Conservation (phyloP, 257 asterid genomes). For the Ehretia macrophylla region DNA sequence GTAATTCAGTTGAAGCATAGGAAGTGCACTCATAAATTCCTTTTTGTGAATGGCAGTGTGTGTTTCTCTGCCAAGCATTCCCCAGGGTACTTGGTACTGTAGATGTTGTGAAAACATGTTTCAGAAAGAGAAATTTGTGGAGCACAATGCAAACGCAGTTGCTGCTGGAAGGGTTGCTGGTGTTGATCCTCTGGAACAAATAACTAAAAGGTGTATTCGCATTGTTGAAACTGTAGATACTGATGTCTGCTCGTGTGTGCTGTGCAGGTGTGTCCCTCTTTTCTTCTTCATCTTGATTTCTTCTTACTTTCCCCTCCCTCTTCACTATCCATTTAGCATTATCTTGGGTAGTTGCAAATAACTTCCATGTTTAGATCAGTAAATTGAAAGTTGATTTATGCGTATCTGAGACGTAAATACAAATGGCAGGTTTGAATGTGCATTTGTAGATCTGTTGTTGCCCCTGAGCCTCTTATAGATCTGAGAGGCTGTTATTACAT, state of each 20-base stretch:
- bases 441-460: too few relatives aligned
- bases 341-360: not conserved
- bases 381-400: too few relatives aligned
- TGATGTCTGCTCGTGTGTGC: constrained; percentile 69
- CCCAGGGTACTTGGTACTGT: constrained; percentile 75
- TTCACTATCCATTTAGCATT: not conserved
- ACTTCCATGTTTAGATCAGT: too few relatives aligned
- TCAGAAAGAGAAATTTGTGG: constrained; percentile 51
- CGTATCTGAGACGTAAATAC: too few relatives aligned
- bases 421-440: too few relatives aligned
- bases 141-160: constrained; percentile 58
- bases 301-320: too few relatives aligned
- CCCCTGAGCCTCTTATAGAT: too few relatives aligned
- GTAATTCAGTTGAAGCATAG: too few relatives aligned
- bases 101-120: constrained; percentile 59
- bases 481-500: too few relatives aligned
- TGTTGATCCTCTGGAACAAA: constrained; percentile 65
- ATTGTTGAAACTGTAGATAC: constrained; percentile 51
- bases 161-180: constrained; percentile 96
- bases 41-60: constrained; percentile 47
- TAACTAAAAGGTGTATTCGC: constrained; percentile 56
- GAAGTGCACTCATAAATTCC: not conserved
- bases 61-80: constrained; percentile 43
- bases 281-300: constrained; percentile 28
- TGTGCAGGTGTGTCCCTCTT: constrained; percentile 71